Conservation (phyloP, 2,329 filamentous ascomycete species). For the Epichloe gansuensis region DNA sequence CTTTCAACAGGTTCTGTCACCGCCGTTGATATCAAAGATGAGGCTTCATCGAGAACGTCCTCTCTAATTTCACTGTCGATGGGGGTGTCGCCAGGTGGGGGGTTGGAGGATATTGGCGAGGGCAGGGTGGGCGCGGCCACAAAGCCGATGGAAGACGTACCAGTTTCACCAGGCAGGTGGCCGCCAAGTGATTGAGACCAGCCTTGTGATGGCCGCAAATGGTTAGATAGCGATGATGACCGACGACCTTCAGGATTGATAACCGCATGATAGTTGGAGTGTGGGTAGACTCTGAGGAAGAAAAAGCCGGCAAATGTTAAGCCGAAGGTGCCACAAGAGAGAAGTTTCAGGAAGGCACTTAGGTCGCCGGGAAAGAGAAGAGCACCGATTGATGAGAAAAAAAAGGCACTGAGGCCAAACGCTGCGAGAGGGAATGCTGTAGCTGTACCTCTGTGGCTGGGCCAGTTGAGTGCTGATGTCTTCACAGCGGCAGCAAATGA, state of each 20-base stretch:
- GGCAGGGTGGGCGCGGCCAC: background rate
- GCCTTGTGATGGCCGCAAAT: background rate
- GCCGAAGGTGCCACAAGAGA: slow-evolving; percentile 66
- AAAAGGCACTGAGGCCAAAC: slow-evolving; percentile 95
- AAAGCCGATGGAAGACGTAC: slow-evolving; percentile 38
- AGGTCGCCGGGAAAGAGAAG: slow-evolving; percentile 74
- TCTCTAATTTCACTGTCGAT: slow-evolving; percentile 12
- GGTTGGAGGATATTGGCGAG: background rate
- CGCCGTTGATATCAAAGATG: slow-evolving; percentile 63
- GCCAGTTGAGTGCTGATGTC: slow-evolving; percentile 78
- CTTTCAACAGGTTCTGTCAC: slow-evolving; percentile 39
- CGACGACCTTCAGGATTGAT: slow-evolving; percentile 19
- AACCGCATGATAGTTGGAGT: slow-evolving; percentile 42
- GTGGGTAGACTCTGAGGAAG: slow-evolving; percentile 63
- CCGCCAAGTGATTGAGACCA: slow-evolving; percentile 4
- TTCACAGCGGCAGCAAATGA: slow-evolving; percentile 88
- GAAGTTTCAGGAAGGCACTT: slow-evolving; percentile 63
- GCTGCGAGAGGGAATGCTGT: slow-evolving; percentile 87
- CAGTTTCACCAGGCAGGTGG: slow-evolving; percentile 42
- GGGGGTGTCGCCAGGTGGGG: background rate
- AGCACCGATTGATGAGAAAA: slow-evolving; percentile 73
- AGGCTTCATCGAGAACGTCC: slow-evolving; percentile 55
- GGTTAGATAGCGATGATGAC: background rate
- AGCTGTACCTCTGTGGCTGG: slow-evolving; percentile 78
- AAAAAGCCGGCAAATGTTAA: slow-evolving; percentile 69